A percentile compares a stretch with the other conserved stretches of the same genome.
These are phyloP conservation scores for Beauveria australis DNA, from an alignment of 2,329 filamentous ascomycete genomes.

Conservation along the genomic window DNA sequence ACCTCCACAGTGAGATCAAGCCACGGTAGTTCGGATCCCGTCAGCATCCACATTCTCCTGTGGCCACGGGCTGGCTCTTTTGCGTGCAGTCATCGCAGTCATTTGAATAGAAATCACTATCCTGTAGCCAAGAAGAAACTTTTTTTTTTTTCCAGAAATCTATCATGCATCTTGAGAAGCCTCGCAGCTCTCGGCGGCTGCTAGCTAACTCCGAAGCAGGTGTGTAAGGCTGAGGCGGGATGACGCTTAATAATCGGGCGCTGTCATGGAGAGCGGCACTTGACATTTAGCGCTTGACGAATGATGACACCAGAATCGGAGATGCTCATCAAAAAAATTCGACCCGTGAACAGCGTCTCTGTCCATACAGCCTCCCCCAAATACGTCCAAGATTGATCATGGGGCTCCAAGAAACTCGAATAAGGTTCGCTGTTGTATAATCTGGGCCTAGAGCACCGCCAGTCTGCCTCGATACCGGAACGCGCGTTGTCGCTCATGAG, in stretches of 20 bases:
- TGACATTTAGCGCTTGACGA: conserved; percentile 1
- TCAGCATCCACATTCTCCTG: not conserved
- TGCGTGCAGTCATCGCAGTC: not conserved
- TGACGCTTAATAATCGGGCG: conserved; percentile 7
- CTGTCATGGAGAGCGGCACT: not conserved
- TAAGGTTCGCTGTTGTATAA: not conserved
- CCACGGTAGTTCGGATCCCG: not conserved
- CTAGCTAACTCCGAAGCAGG: not conserved
- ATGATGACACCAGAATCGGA: not conserved
- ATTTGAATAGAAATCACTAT: not conserved
- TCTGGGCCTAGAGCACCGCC: not conserved
- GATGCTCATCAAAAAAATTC: not conserved
- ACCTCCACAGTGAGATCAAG: not conserved
- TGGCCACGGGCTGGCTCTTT: not conserved
- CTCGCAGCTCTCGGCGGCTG: not conserved
- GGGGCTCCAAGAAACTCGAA: not conserved
- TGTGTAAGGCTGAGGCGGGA: not conserved
- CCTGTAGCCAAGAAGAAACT: too few relatives aligned
- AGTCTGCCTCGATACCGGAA: not conserved
- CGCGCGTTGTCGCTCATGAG: not conserved
- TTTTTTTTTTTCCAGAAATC: too few relatives aligned
- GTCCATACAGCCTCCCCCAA: not conserved
- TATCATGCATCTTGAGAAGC: not conserved
- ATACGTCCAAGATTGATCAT: not conserved
- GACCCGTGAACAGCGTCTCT: not conserved